Evolutionary conservation across 2,329 filamentous ascomycete genomes (phyloP), one percentile per base, ranked within the genome.

Genomic region (Huntiella bhutanensis): DNA sequence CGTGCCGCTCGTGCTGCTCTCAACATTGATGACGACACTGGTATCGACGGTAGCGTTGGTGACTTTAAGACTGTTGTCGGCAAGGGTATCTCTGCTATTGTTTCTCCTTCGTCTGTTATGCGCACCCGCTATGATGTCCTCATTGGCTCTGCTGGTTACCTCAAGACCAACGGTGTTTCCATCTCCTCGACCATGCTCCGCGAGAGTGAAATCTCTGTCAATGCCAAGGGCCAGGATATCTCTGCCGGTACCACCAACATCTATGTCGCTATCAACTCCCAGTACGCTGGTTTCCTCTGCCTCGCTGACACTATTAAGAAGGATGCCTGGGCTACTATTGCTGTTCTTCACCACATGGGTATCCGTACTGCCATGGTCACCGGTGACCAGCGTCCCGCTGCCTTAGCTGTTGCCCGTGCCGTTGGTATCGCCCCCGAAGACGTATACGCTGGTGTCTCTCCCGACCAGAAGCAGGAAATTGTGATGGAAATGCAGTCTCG

Each of bases 251-350:
- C 82, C 13, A 96, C 91, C 6, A 83, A 80, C 52, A 93, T 96
- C 52, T 92, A 94, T 60, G 78, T 92, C 43, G 86, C 86, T 50
- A 84, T 98, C 52, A 80, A 93, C 56, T 77, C 73, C 43, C 64
- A 69, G 46, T 96, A 92, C 58, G 75, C 82, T 3, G 91, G 91
- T 40, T 77, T 81, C 42, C 70, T 96, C 46, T 82, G 79, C 53
- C 77, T 98, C 16, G 79, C 84, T 4, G 91, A 98, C 60, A 88
- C 81, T 1, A 79, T 98, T 61, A 98, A 98, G 61, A 76, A 83
- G 7, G 85, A 82, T 16, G 87, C 91, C 1, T 73, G 75, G 4
- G 84, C 84, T 7, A 74, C 84, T 6, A 79, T 98, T 49, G 67
- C 80, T 6, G 87, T 88, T 3, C 73, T 98, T 36, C 77, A 82